Percentiles rank a stretch among this genome's conserved stretches.
Evolutionary conservation across 768 basidiomycete genomes (phyloP).

Genomic region (Rhodocollybia butyracea): DNA sequence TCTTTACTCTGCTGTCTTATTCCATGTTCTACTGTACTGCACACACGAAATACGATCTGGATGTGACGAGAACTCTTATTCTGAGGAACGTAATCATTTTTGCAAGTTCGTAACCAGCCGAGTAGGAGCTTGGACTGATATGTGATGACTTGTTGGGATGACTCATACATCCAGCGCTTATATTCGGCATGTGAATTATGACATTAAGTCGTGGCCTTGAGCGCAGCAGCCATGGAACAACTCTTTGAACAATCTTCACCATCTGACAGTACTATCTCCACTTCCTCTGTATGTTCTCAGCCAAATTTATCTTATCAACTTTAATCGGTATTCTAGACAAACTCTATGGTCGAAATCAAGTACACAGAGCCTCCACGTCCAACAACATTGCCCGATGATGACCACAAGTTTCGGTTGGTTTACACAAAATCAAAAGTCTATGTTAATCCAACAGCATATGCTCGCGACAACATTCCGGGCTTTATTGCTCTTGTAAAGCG

Average conservation of each 20-base stretch:
- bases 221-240: constrained; percentile 4
- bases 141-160: no score
- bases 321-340: constrained; percentile 26
- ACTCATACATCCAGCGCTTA: background rate
- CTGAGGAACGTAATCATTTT: no score
- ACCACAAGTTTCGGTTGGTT: constrained; percentile 70
- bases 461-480: constrained; percentile 91
- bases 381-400: constrained; percentile 28
- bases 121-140: no score
- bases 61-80: no score
- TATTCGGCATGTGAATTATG: constrained; percentile 2
- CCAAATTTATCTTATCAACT: constrained; percentile 9
- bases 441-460: constrained; percentile 89
- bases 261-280: constrained; percentile 44
- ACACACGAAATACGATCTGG: background rate
- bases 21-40: background rate
- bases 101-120: no score
- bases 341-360: constrained; percentile 78
- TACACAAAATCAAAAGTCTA: constrained; percentile 95
- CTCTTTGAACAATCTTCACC: constrained; percentile 25
- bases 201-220: background rate
- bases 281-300: constrained; percentile 39
- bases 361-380: constrained; percentile 29
- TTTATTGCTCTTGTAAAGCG: constrained; percentile 91
- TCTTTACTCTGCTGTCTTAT: background rate